These are phyloP conservation scores for Cardamine resedifolia DNA, from an alignment of 345 rosid species.

Conservation along the genomic window DNA sequence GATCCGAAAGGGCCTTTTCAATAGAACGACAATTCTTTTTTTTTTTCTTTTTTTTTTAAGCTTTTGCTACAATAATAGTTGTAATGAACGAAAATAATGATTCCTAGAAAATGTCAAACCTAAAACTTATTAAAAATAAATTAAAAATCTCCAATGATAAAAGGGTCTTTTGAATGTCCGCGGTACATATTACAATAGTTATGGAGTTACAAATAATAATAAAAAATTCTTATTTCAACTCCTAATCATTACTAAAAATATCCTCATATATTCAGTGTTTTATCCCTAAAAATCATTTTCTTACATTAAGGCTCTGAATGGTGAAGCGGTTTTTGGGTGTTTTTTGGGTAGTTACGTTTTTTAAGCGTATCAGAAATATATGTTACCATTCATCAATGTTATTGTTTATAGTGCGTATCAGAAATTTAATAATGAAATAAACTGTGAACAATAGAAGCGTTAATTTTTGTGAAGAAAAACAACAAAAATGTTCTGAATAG, in stretches of 20 bases:
- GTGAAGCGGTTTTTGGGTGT: no score
- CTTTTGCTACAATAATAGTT: background rate
- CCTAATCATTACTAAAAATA: background rate
- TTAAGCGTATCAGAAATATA: no score
- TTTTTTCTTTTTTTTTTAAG: background rate
- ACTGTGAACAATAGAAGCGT: no score
- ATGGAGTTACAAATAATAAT: background rate
- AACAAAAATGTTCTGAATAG: no score
- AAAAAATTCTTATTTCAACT: background rate
- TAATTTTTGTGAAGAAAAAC: no score
- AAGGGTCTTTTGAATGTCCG: background rate
- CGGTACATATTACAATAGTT: background rate
- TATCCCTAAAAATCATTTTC: background rate
- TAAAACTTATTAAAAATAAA: no score
- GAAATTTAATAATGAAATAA: no score
- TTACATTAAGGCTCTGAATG: no score
- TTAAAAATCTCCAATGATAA: background rate
- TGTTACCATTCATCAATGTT: no score
- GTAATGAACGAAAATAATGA: background rate
- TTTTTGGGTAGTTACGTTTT: no score
- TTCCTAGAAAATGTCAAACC: background rate
- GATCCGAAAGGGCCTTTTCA: background rate
- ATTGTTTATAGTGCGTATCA: no score
- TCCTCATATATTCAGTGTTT: background rate
- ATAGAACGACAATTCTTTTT: background rate